These are phyloP conservation scores for Hymenoscyphus infarciens DNA, from an alignment of 2,329 filamentous ascomycete species.

Conservation along the genomic window DNA sequence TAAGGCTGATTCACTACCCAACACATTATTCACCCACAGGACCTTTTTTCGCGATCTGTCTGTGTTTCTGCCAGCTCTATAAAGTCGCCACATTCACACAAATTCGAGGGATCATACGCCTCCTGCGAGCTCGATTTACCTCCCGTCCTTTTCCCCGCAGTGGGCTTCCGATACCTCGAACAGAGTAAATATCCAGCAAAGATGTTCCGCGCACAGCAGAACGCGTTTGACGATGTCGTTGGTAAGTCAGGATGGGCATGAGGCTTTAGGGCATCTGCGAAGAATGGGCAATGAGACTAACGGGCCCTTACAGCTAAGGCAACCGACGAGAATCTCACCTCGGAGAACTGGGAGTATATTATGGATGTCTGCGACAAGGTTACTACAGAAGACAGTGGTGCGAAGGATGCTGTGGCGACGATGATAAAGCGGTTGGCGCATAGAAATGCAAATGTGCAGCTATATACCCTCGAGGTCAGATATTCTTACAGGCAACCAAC, in stretches of 20 bases:
- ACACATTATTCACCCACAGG: neutral
- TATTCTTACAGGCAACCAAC: neutral
- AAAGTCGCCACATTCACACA: neutral
- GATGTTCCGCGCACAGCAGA: slow-evolving; percentile 62
- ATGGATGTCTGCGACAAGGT: slow-evolving; percentile 44
- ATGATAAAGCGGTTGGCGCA: slow-evolving; percentile 72
- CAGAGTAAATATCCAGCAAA: slow-evolving; percentile 14
- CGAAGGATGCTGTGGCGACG: slow-evolving; percentile 66
- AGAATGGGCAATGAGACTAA: slow-evolving; percentile 19
- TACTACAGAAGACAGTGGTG: slow-evolving; percentile 41
- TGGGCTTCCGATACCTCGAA: neutral
- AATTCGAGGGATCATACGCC: neutral
- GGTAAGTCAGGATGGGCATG: slow-evolving; percentile 43
- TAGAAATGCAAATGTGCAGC: slow-evolving; percentile 74
- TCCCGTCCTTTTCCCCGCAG: slow-evolving; percentile 3
- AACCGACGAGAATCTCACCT: slow-evolving; percentile 91
- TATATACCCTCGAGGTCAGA: slow-evolving; percentile 65
- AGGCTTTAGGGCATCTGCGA: neutral
- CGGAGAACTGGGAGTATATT: slow-evolving; percentile 64
- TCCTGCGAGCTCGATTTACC: neutral
- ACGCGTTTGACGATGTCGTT: slow-evolving; percentile 68
- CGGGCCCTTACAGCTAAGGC: slow-evolving; percentile 59
- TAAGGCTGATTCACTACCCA: neutral
- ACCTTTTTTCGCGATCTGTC: neutral
- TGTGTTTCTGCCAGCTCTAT: neutral